These are phyloP conservation scores for Tolypocladium inflatum DNA, from an alignment of 2,329 filamentous ascomycete species.

Conservation along the genomic window DNA sequence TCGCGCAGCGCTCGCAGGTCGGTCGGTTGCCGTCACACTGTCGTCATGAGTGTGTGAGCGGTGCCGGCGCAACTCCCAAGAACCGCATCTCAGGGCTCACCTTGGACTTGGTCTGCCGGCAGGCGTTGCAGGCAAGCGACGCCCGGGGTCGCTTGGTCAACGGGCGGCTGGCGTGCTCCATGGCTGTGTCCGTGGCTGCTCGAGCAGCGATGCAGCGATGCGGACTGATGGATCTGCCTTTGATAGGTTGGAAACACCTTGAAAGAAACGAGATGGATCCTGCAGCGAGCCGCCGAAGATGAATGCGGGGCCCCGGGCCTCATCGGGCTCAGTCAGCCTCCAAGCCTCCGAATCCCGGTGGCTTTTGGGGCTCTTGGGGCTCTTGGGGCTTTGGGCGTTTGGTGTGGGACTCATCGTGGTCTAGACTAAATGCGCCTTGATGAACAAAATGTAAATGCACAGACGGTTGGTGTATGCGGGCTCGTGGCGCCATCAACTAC, in stretches of 20 bases:
- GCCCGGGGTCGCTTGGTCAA: constrained; percentile 12
- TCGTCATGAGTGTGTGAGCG: neutral
- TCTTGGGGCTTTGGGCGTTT: too few relatives aligned
- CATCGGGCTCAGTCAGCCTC: neutral
- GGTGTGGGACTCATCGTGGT: neutral
- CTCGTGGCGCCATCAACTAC: too few relatives aligned
- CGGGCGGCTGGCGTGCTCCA: constrained; percentile 8
- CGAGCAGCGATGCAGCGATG: neutral
- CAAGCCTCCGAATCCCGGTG: neutral
- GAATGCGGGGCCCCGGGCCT: neutral
- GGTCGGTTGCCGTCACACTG: constrained; percentile 12
- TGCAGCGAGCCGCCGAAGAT: neutral
- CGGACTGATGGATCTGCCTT: neutral
- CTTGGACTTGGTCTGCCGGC: constrained; percentile 14
- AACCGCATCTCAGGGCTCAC: constrained; percentile 2
- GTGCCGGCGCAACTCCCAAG: too few relatives aligned
- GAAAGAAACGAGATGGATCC: neutral
- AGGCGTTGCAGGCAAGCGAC: constrained; percentile 12
- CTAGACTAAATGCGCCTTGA: neutral
- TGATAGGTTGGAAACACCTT: neutral
- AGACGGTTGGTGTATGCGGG: too few relatives aligned
- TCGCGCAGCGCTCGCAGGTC: constrained; percentile 11
- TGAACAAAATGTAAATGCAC: too few relatives aligned
- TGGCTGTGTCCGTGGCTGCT: neutral
- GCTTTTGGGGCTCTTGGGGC: neutral